A percentile compares a stretch with the other conserved stretches of the same genome.
phyloP scores from a whole-genome alignment of 495 filamentous ascomycete genomes.

The Melanomma pulvis-pyrius region DNA sequence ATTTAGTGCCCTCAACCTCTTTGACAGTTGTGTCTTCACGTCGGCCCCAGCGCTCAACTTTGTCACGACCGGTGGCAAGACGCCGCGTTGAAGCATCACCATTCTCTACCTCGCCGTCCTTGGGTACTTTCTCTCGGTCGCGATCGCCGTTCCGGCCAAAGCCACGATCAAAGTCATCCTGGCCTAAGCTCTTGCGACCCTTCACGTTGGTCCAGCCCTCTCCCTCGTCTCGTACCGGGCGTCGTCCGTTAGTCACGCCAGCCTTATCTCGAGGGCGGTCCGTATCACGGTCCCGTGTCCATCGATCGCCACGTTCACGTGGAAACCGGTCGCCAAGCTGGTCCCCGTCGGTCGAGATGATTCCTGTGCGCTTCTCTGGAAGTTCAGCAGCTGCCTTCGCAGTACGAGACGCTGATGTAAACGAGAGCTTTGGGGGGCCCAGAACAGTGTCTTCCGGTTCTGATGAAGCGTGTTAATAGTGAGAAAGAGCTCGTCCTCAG shows the following conservation, averaged over 20 bases:
- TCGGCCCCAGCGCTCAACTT: slow-evolving; percentile 44
- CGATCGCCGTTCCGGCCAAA: slow-evolving; percentile 65
- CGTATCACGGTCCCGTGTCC: slow-evolving; percentile 38
- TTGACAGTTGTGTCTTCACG: slow-evolving; percentile 43
- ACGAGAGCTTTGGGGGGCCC: slow-evolving; percentile 82
- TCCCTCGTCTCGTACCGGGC: slow-evolving; percentile 54
- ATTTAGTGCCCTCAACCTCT: slow-evolving; percentile 32
- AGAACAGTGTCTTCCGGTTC: slow-evolving; percentile 82
- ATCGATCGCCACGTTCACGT: slow-evolving; percentile 32
- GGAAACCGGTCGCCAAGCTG: slow-evolving; percentile 29
- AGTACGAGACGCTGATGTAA: slow-evolving; percentile 71
- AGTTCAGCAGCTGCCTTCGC: slow-evolving; percentile 28
- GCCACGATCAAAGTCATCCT: slow-evolving; percentile 59
- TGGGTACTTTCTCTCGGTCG: slow-evolving; percentile 61
- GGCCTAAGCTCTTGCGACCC: slow-evolving; percentile 55
- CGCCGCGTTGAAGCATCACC: slow-evolving; percentile 26
- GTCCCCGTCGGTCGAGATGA: slow-evolving; percentile 18
- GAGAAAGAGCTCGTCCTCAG: neutral
- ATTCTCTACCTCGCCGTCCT: slow-evolving; percentile 36
- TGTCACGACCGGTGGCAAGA: slow-evolving; percentile 14
- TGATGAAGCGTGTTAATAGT: slow-evolving; percentile 37
- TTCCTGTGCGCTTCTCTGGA: slow-evolving; percentile 8
- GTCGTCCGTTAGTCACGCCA: slow-evolving; percentile 47
- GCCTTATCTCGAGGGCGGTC: slow-evolving; percentile 48
- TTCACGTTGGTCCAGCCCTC: slow-evolving; percentile 64